Percentiles rank a stretch among this genome's conserved stretches.
phyloP scores from a whole-genome alignment of 2,329 filamentous ascomycete species.

The Venturia asperata region DNA sequence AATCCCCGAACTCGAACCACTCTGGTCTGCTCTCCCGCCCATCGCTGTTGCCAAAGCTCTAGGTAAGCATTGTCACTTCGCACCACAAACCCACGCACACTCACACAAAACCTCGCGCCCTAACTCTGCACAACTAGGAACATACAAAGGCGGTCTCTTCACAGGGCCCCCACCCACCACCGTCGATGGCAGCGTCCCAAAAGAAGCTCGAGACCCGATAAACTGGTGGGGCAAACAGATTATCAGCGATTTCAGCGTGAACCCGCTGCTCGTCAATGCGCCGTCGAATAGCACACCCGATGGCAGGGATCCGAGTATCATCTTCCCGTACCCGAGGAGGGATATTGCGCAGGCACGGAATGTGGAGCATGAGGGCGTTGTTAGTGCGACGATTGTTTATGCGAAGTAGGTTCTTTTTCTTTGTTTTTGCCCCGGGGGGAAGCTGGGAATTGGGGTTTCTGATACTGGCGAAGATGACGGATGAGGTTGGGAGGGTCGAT shows the following conservation, averaged over 20 bases:
- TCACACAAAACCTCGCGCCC: background rate
- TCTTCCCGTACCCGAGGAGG: constrained; percentile 17
- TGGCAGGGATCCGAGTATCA: background rate
- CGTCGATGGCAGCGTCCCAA: background rate
- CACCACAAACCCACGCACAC: background rate
- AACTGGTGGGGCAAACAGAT: constrained; percentile 19
- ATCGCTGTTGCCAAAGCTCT: constrained; percentile 14
- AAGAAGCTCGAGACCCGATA: background rate
- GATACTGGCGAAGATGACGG: background rate
- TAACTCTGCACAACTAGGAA: background rate
- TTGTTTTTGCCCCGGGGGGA: background rate
- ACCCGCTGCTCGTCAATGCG: constrained; percentile 7
- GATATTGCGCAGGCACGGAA: constrained; percentile 17
- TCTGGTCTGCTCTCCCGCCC: constrained; percentile 10
- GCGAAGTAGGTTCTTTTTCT: background rate
- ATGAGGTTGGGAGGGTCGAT: too few relatives aligned
- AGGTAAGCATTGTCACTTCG: background rate
- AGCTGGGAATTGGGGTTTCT: too few relatives aligned
- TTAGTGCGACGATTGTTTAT: constrained; percentile 16
- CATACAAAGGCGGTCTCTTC: constrained; percentile 17
- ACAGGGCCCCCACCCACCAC: background rate
- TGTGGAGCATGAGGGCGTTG: constrained; percentile 11
- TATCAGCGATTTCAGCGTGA: constrained; percentile 1
- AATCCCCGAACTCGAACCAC: background rate
- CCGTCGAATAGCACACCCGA: background rate